Conservation (phyloP, 306 rosid species). For the Cucurbita pepo region DNA sequence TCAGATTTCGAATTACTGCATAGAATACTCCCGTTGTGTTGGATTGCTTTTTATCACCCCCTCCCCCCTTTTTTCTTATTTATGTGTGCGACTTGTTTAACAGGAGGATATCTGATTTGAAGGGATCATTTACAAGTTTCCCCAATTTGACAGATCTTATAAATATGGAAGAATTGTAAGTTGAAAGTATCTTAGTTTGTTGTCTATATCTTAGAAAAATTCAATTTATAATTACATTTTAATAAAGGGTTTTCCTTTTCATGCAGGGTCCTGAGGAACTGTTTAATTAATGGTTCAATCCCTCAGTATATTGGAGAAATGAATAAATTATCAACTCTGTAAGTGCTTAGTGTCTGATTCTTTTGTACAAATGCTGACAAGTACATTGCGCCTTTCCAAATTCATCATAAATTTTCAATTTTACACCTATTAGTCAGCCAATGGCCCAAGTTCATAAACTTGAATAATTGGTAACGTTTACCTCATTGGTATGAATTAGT, state of each 20-base stretch:
- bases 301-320: slow-evolving; percentile 19
- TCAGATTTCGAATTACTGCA: neutral
- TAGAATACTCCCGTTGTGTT: slow-evolving; percentile 5
- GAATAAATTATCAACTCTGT: slow-evolving; percentile 22
- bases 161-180: slow-evolving; percentile 32
- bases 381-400: neutral
- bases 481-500: neutral
- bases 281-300: slow-evolving; percentile 32
- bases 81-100: neutral
- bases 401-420: neutral
- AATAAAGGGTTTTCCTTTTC: neutral
- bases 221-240: neutral
- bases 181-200: slow-evolving; percentile 9
- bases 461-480: neutral
- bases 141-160: slow-evolving; percentile 36
- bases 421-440: neutral
- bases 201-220: neutral
- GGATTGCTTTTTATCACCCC: neutral
- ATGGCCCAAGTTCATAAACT: neutral
- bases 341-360: slow-evolving; percentile 15
- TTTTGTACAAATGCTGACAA: neutral
- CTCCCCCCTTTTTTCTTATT: neutral
- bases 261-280: slow-evolving; percentile 54
- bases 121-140: slow-evolving; percentile 32
- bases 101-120: slow-evolving; percentile 77